These are phyloP conservation scores for Rhodotorula diobovata DNA, from an alignment of 768 basidiomycete species.

Conservation along the genomic window DNA sequence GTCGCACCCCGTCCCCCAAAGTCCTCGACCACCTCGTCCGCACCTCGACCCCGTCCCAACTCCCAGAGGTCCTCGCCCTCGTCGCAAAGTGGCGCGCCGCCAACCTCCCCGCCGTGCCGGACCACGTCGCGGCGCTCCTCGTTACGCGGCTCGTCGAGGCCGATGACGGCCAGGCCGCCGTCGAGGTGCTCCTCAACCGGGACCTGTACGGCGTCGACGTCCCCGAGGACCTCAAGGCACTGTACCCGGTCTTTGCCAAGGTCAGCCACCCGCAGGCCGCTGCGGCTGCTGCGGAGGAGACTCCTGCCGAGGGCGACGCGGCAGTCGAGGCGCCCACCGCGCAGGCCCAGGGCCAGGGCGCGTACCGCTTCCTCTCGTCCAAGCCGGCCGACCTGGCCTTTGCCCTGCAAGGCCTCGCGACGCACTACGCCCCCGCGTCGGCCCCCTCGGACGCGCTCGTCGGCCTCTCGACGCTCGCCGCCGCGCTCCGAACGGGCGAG, in stretches of 20 bases:
- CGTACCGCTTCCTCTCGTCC: not conserved
- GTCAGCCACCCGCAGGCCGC: not conserved
- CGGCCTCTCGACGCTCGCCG: constrained; percentile 22
- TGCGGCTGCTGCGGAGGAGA: not conserved
- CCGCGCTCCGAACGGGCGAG: not conserved
- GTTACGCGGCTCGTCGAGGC: not conserved
- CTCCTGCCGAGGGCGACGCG: not conserved
- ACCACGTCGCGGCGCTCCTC: not conserved
- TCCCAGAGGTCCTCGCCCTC: constrained; percentile 2
- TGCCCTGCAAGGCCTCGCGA: constrained; percentile 5
- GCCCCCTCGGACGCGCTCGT: not conserved
- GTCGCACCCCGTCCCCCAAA: not conserved
- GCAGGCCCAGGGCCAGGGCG: no score
- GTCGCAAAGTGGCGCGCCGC: constrained; percentile 8
- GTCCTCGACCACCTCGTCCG: not conserved
- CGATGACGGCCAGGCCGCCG: not conserved
- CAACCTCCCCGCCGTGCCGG: not conserved
- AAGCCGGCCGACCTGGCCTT: not conserved
- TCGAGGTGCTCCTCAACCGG: constrained; percentile 8
- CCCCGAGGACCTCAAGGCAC: not conserved
- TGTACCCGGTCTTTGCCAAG: constrained; percentile 13
- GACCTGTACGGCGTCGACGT: constrained; percentile 18
- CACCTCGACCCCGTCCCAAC: not conserved
- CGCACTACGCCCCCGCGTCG: not conserved
- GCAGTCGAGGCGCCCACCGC: not conserved